Conservation (phyloP, 371 early-diverging fungal species). For the Actinomucor elegans region DNA sequence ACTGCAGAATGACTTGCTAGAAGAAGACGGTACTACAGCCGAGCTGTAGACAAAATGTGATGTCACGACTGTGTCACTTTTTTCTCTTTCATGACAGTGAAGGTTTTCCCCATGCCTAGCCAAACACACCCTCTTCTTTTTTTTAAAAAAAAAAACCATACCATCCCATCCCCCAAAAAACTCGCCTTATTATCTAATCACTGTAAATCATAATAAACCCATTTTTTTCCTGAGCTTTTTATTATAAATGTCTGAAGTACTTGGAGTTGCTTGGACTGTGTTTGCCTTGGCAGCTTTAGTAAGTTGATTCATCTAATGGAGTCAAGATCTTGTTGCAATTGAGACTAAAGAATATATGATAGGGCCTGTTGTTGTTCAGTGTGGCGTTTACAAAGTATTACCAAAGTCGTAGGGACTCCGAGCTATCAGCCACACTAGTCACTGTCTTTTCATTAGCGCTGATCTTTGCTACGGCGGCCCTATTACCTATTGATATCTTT, state of each 20-base stretch:
- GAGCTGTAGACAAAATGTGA: neutral
- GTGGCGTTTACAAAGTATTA: slow-evolving; percentile 46
- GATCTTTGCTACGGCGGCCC: slow-evolving; percentile 42
- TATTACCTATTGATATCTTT: slow-evolving; percentile 61
- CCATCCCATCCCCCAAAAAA: no score
- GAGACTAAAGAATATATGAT: no score
- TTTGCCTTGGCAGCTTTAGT: slow-evolving; percentile 22
- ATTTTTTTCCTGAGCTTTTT: no score
- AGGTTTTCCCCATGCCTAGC: neutral
- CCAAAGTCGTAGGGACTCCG: slow-evolving; percentile 44
- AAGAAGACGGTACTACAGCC: slow-evolving; percentile 36
- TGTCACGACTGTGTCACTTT: slow-evolving; percentile 1
- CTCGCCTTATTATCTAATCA: no score
- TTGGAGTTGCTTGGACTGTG: slow-evolving; percentile 27
- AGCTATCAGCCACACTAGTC: slow-evolving; percentile 41
- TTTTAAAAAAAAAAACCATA: no score
- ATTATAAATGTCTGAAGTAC: slow-evolving; percentile 17
- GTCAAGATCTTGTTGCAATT: neutral
- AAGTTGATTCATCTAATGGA: no score
- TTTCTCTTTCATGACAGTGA: neutral
- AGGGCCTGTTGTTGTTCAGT: slow-evolving; percentile 44
- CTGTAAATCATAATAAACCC: no score
- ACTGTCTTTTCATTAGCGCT: slow-evolving; percentile 41
- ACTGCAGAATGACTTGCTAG: slow-evolving; percentile 72
- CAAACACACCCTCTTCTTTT: no score